Percentiles rank a stretch among this genome's conserved stretches.
phyloP scores from a whole-genome alignment of 2,329 filamentous ascomycete genomes.

The Stagonosporopsis vannaccii region DNA sequence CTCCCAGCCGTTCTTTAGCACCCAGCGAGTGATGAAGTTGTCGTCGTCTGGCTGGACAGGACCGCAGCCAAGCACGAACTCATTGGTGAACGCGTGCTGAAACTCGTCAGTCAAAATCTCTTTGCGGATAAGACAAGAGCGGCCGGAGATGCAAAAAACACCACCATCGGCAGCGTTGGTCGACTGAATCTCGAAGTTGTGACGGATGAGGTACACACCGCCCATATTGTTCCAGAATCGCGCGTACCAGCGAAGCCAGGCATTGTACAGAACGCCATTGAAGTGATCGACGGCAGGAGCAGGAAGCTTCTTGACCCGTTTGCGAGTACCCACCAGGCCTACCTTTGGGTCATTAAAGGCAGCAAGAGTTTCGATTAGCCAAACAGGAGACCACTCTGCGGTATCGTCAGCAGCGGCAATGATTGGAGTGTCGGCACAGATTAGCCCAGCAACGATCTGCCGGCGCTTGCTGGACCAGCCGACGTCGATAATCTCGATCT shows the following conservation, averaged over 20 bases:
- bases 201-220: slow-evolving; percentile 40
- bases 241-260: slow-evolving; percentile 2
- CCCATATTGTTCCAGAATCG: slow-evolving; percentile 36
- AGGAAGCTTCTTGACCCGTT: slow-evolving; percentile 30
- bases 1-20: slow-evolving; percentile 56
- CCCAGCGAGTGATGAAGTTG: slow-evolving; percentile 61
- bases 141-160: slow-evolving; percentile 43
- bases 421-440: slow-evolving; percentile 18
- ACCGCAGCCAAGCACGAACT: slow-evolving; percentile 29
- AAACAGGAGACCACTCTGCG: slow-evolving; percentile 25
- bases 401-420: slow-evolving; percentile 30
- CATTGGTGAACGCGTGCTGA: slow-evolving; percentile 26
- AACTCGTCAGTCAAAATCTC: slow-evolving; percentile 34
- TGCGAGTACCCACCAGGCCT: slow-evolving; percentile 34
- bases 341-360: slow-evolving; percentile 28
- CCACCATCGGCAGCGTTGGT: slow-evolving; percentile 44
- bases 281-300: background rate
- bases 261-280: background rate
- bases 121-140: slow-evolving; percentile 36
- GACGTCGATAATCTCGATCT: slow-evolving; percentile 17
- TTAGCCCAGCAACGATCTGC: slow-evolving; percentile 23
- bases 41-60: slow-evolving; percentile 43
- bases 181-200: slow-evolving; percentile 44
- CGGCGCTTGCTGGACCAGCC: slow-evolving; percentile 29
- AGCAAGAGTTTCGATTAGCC: slow-evolving; percentile 24